These are phyloP conservation scores for Pyrenophora tritici-repentis DNA, from an alignment of 2,329 filamentous ascomycete species.

Conservation along the genomic window DNA sequence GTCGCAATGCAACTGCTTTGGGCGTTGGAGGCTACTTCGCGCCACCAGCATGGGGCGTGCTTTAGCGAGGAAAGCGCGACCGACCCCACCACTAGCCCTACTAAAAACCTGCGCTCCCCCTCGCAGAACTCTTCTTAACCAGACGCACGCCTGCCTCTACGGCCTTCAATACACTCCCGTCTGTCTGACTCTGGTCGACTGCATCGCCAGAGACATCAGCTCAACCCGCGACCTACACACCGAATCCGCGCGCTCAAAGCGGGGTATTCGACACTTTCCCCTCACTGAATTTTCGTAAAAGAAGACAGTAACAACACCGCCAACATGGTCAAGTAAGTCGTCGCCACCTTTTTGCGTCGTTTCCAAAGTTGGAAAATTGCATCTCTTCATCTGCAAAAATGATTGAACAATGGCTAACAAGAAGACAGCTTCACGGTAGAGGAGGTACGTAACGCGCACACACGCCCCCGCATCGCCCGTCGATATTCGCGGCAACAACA, in stretches of 20 bases:
- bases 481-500: conserved; percentile 15
- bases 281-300: conserved; percentile 45
- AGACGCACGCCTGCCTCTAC: conserved; percentile 29
- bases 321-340: conserved; percentile 99
- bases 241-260: conserved; percentile 37
- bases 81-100: conserved; percentile 22
- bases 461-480: conserved; percentile 22
- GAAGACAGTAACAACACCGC: conserved; percentile 66
- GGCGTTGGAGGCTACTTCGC: conserved; percentile 14
- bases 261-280: conserved; percentile 43
- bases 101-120: conserved; percentile 22
- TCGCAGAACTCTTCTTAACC: conserved; percentile 19
- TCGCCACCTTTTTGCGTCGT: conserved; percentile 7
- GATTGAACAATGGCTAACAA: conserved; percentile 54
- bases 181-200: conserved; percentile 40
- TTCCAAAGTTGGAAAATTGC: not conserved
- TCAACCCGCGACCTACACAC: conserved; percentile 23
- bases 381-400: not conserved
- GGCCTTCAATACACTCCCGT: conserved; percentile 27
- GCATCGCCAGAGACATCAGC: conserved; percentile 40
- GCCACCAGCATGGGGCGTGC: conserved; percentile 20
- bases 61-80: conserved; percentile 22
- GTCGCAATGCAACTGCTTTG: conserved; percentile 12
- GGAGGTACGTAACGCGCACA: conserved; percentile 62
- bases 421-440: conserved; percentile 91